A percentile compares a stretch with the other conserved stretches of the same genome.
Evolutionary conservation across 805 yeast genomes (phyloP).

Genomic region (Metschnikowia kofuensis): DNA sequence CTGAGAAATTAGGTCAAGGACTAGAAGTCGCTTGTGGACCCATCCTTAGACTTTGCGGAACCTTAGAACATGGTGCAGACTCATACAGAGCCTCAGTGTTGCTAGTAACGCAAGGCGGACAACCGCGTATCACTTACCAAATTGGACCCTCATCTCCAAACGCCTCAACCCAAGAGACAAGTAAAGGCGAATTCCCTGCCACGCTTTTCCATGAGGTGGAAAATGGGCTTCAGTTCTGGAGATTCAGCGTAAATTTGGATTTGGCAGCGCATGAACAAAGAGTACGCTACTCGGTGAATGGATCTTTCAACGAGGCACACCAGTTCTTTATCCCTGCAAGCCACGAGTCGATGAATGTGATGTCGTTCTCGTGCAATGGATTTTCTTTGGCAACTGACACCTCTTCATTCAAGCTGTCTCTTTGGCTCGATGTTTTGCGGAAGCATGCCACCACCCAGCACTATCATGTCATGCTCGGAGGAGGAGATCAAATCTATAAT

Average conservation of each 20-base stretch:
- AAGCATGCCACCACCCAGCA: constrained; percentile 53
- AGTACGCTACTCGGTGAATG: constrained; percentile 61
- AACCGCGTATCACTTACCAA: constrained; percentile 32
- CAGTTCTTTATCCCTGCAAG: constrained; percentile 67
- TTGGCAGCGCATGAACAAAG: constrained; percentile 54
- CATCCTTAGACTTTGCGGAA: constrained; percentile 61
- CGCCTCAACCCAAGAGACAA: constrained; percentile 6
- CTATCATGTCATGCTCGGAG: constrained; percentile 95
- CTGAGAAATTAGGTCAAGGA: constrained; percentile 23
- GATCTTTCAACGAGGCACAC: constrained; percentile 13
- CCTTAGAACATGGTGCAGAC: constrained; percentile 45
- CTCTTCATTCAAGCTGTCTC: constrained; percentile 59
- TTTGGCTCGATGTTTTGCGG: constrained; percentile 83
- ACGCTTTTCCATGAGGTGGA: constrained; percentile 42
- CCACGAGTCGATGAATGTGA: constrained; percentile 69
- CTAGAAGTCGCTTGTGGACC: constrained; percentile 74
- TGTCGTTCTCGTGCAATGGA: constrained; percentile 89
- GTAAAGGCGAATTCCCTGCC: constrained; percentile 47
- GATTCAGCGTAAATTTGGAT: constrained; percentile 56
- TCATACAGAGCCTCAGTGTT: constrained; percentile 69
- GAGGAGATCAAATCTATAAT: constrained; percentile 94
- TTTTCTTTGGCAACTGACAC: constrained; percentile 76
- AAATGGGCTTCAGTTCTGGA: constrained; percentile 55
- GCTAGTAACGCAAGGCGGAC: constrained; percentile 53
- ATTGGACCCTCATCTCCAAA: constrained; percentile 33